These are phyloP conservation scores for Micractinium sp. DNA, from an alignment of 139 green algal species.

Conservation along the genomic window DNA sequence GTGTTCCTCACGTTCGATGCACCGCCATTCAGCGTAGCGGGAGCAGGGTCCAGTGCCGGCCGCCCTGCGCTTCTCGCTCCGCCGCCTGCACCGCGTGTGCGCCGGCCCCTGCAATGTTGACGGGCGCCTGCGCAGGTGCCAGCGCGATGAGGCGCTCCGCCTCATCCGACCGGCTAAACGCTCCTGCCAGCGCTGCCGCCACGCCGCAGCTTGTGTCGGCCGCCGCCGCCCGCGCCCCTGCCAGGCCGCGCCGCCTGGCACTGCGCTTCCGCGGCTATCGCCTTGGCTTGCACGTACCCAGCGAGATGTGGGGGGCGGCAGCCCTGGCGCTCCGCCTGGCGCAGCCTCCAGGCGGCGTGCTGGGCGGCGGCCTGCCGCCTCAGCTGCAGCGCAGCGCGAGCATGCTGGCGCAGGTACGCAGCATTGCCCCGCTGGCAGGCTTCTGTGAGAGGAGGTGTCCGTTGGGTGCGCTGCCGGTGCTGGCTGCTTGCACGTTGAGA, in stretches of 20 bases:
- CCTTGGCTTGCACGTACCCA: conserved; percentile 25
- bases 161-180: background rate
- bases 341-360: background rate
- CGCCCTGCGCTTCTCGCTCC: background rate
- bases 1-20: background rate
- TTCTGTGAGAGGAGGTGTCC: no score
- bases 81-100: background rate
- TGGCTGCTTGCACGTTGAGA: no score
- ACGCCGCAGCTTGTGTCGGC: background rate
- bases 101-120: no score
- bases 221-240: background rate
- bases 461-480: no score
- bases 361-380: background rate
- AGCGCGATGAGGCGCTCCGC: background rate
- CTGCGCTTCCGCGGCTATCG: background rate
- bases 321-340: conserved; percentile 26
- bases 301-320: conserved; percentile 43
- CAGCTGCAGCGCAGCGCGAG: conserved; percentile 1
- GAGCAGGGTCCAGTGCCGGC: background rate
- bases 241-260: background rate
- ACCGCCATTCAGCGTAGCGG: background rate
- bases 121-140: no score
- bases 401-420: conserved; percentile 3
- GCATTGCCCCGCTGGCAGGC: no score
- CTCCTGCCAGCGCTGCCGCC: background rate